Evolutionary conservation across 1,139 yeast species (phyloP).

Genomic region (Sugiyamaella novakii): DNA sequence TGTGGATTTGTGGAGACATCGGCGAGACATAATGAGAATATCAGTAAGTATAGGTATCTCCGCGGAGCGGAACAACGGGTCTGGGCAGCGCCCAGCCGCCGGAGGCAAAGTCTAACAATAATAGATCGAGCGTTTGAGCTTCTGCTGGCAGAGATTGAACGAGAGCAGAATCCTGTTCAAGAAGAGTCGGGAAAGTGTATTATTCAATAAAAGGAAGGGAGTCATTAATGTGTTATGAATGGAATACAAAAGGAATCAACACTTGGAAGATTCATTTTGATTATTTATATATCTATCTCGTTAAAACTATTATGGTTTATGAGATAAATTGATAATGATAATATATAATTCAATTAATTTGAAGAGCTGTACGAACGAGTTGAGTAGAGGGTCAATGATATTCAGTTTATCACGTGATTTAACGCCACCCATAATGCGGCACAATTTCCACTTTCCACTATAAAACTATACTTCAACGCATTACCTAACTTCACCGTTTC

Average conservation of each 20-base stretch:
- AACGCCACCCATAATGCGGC: no score
- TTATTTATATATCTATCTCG: no score
- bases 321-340: no score
- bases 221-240: neutral
- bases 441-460: no score
- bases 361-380: conserved; percentile 9
- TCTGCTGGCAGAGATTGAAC: conserved; percentile 70
- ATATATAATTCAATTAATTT: neutral
- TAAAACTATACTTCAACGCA: no score
- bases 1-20: conserved; percentile 78
- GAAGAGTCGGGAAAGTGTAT: conserved; percentile 20
- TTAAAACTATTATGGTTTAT: no score
- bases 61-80: no score
- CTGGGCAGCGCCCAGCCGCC: no score
- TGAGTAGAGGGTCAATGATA: no score
- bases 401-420: no score
- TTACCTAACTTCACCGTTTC: no score
- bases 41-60: conserved; percentile 42
- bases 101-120: conserved; percentile 3
- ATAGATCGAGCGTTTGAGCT: conserved; percentile 56
- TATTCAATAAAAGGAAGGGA: neutral
- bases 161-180: conserved; percentile 28
- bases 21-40: conserved; percentile 71
- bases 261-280: no score
- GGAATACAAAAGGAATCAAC: neutral